Base-by-base conservation (phyloP, 129 eudicot species). In the Saussurea involucrata region DNA sequence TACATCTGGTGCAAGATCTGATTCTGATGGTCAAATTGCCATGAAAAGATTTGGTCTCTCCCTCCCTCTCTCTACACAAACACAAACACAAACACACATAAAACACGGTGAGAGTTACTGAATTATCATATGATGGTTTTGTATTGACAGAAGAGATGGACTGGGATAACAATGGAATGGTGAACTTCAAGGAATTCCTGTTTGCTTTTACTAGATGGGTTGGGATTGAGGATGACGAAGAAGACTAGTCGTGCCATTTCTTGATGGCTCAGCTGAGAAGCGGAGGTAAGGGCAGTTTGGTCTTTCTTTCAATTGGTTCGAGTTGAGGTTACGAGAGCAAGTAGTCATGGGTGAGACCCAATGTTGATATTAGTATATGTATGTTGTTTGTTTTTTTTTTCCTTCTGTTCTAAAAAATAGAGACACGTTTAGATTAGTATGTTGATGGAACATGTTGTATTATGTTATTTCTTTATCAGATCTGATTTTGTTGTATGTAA, bases 161-260 rank as follows among this genome's bases (percentile, higher is more conserved):
- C 73, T 94, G 97, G 97, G 97, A 91, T 76, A 89, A 85, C 63
- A 94, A 94, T 75, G 98, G 98, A 82, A 91, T 79, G 86, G 97
- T 94, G 71, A 91, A 87, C 86, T 94, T 89, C 78, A 94, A 94
- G 80, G 98, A 94, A 34, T 94, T 91, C 73, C 89, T 94, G 61
- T 94, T 94, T 81, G 93, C 97, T 66, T 90, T 94, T 69, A 91
- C 97, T 21, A 84, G 87, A 32, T 89, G 97, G 98, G 96, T 94
- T 49, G 97, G 97, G 75, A 84, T 95, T 11, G 96, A 92, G 65
- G 97, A 93, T 37, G 85, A 67, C 22, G 96, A 92, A 28, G 98
- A 93, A n/a, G 96, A 93, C 12, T 13, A 88, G 29, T 27, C 29
- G n/a, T n/a, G n/a, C n/a, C n/a, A n/a, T 65, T 32, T 76, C 64